Percentiles rank a stretch among this genome's conserved stretches.
Conservation (phyloP, 495 filamentous ascomycete species). For the Hypoxylon intermedium region DNA sequence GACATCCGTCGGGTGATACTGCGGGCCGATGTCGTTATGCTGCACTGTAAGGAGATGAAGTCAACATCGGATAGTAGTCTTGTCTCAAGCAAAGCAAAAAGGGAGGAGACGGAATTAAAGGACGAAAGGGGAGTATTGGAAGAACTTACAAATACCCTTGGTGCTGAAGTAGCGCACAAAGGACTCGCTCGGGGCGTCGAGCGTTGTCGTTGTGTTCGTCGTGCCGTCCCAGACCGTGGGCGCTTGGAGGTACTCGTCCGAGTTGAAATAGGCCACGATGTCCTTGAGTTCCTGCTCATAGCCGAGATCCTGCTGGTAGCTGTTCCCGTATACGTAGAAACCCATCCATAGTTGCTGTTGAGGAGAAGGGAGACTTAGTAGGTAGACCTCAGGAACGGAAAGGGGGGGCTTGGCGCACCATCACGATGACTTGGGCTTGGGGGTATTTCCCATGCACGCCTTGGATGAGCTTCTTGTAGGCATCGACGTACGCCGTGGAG, state of each 20-base stretch:
- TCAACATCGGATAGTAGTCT: not conserved
- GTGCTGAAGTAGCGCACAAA: slow-evolving; percentile 76
- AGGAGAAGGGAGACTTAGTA: not conserved
- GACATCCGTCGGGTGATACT: slow-evolving; percentile 70
- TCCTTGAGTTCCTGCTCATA: slow-evolving; percentile 59
- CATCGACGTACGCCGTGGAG: slow-evolving; percentile 58
- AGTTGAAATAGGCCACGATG: slow-evolving; percentile 65
- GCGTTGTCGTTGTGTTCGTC: slow-evolving; percentile 48
- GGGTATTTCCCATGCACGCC: slow-evolving; percentile 68
- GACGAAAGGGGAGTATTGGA: no score
- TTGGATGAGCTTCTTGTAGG: slow-evolving; percentile 65
- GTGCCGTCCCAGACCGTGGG: slow-evolving; percentile 53
- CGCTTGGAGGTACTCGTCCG: slow-evolving; percentile 51
- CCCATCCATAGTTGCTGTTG: slow-evolving; percentile 67
- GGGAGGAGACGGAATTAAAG: no score
- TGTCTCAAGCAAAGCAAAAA: no score
- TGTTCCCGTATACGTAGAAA: slow-evolving; percentile 61
- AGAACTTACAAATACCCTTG: slow-evolving; percentile 56
- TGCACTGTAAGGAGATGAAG: slow-evolving; percentile 52
- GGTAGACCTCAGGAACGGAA: not conserved
- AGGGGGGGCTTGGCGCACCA: slow-evolving; percentile 54
- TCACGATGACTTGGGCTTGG: slow-evolving; percentile 66
- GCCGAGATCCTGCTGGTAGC: slow-evolving; percentile 60
- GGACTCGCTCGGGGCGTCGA: slow-evolving; percentile 46
- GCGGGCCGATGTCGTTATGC: slow-evolving; percentile 72